Evolutionary conservation across 2,329 filamentous ascomycete species (phyloP), one percentile per base, ranked within the genome.

Genomic region (Colletotrichum neosansevieriae): DNA sequence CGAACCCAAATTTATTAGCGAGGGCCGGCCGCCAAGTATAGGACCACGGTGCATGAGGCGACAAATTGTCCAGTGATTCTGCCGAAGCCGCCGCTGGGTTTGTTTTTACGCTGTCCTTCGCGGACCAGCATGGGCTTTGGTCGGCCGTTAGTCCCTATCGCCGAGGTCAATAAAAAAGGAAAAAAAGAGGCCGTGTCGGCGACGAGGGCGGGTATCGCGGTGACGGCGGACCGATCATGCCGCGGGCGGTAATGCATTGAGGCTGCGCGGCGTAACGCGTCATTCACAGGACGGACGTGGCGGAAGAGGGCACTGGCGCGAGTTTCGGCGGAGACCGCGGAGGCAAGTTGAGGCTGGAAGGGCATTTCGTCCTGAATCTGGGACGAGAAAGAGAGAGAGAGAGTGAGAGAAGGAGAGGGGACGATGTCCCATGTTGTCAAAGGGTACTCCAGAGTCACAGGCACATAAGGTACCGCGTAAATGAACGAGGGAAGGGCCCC

Each of bases 281-380:
- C 66, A 69, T 29, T 56, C 6, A 34, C 40, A 50, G 10, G 42
- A 34, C 49, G 66, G 61, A 45, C 66, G 61, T 69, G 66, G 66
- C 61, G 66, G 56, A 65, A 66, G 24, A 45, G 50, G 66, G 66
- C 56, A 59, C 56, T 57, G 61, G 66, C 66, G 44, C 47, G 15
- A 66, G 66, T 69, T 69, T 69, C 66, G 66, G 56, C 66, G 66
- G 61, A 60, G 47, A 61, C 54, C 61, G 61, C 61, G 61, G 66
- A 56, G 32, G 40, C 42, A 40, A 40, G 49, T 60, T 57, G 66
- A 69, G 42, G 66, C 49, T 44, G 47, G 54, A 44, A 40, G 59
- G 47, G 47, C 61, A 59, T 64, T 59, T 66, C 61, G 24, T 69
- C 66, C 61, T 69, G 66, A 69, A 60, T 44, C 66, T 69, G 66